Conservation (phyloP, 192 early-diverging fungal genomes). For the Umbelopsis sp. region DNA sequence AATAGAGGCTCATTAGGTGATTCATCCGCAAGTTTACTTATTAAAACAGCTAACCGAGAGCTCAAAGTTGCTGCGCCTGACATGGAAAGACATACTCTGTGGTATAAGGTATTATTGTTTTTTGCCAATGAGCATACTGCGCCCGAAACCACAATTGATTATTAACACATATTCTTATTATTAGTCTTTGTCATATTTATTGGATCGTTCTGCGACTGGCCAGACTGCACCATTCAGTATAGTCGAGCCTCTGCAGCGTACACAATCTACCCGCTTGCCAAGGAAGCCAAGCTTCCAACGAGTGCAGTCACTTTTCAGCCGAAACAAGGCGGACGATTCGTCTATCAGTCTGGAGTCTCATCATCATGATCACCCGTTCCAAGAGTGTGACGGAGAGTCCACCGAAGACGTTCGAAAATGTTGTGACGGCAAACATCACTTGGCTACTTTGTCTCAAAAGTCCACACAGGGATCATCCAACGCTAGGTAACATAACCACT, state of each 20-base stretch:
- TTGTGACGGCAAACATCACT: constrained; percentile 42
- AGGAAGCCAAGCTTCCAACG: constrained; percentile 24
- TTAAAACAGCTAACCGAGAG: constrained; percentile 70
- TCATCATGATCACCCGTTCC: background rate
- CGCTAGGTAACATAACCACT: too few species aligned
- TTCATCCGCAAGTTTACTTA: constrained; percentile 61
- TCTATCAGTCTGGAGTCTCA: background rate
- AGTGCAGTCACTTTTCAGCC: constrained; percentile 24
- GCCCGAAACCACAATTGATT: background rate
- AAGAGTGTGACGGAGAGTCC: constrained; percentile 31
- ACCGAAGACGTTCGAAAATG: constrained; percentile 36
- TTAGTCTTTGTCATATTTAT: constrained; percentile 36
- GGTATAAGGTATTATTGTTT: constrained; percentile 57
- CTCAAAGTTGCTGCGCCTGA: constrained; percentile 73
- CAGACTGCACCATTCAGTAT: background rate
- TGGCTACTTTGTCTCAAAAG: constrained; percentile 19
- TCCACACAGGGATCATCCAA: background rate
- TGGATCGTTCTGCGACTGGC: constrained; percentile 24
- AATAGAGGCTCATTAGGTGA: constrained; percentile 47
- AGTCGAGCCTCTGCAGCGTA: constrained; percentile 11
- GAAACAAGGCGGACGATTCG: background rate
- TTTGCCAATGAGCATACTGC: too few species aligned
- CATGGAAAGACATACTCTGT: constrained; percentile 71
- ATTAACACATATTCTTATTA: background rate
- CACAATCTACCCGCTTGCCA: background rate